These are phyloP conservation scores for Cryphonectria carpinicola DNA, from an alignment of 2,329 filamentous ascomycete species.

Conservation along the genomic window DNA sequence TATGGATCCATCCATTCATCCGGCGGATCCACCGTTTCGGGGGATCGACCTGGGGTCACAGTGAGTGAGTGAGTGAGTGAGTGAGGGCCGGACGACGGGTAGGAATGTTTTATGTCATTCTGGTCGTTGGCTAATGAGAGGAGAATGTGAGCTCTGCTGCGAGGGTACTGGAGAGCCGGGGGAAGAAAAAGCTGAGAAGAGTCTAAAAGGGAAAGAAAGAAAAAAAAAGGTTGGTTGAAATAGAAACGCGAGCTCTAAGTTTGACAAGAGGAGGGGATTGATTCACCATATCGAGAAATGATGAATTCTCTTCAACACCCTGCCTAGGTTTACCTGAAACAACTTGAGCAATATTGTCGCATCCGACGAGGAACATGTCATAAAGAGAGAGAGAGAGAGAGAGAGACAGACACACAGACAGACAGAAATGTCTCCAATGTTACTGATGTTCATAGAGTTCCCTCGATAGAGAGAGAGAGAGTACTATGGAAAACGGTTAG, in stretches of 20 bases:
- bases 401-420: not conserved
- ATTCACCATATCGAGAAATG: not conserved
- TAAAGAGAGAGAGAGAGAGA: too few relatives aligned
- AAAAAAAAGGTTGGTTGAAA: not conserved
- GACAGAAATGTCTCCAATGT: not conserved
- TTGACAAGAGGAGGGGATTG: not conserved
- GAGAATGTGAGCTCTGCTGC: not conserved
- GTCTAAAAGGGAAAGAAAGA: not conserved
- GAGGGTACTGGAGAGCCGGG: not conserved
- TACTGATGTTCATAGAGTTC: not conserved
- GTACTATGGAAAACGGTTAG: not conserved
- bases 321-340: too few relatives aligned
- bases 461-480: not conserved
- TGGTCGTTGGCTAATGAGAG: slow-evolving; percentile 5
- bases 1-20: slow-evolving; percentile 5
- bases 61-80: not conserved
- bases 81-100: not conserved
- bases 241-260: not conserved
- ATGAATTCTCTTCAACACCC: not conserved
- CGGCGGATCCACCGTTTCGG: not conserved
- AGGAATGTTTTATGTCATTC: slow-evolving; percentile 2
- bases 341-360: not conserved
- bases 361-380: not conserved
- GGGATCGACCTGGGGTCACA: slow-evolving; percentile 1
- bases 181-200: not conserved